Evolutionary conservation across 176 grass and related monocot genomes (phyloP).

Genomic region (Raddia guianensis): DNA sequence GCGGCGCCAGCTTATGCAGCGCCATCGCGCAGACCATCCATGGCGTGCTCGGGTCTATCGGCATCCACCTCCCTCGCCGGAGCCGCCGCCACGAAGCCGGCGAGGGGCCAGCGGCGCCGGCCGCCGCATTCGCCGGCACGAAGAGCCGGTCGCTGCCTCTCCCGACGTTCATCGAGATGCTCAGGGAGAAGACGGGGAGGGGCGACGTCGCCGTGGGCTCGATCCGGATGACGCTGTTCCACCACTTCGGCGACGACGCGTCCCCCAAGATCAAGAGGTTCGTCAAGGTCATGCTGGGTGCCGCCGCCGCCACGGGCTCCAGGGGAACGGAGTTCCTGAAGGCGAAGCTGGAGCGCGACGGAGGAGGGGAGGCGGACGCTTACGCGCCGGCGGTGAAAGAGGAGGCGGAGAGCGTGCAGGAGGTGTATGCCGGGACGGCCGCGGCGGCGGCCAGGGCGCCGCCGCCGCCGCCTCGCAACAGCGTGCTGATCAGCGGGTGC

Average conservation of each 20-base stretch:
- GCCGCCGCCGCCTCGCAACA: conserved; percentile 39
- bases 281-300: conserved; percentile 61
- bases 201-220: conserved; percentile 77
- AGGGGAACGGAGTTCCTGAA: conserved; percentile 64
- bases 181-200: conserved; percentile 72
- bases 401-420: conserved; percentile 43
- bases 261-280: conserved; percentile 94
- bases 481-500: conserved; percentile 88
- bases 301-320: conserved; percentile 41
- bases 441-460: conserved; percentile 28
- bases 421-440: conserved; percentile 54
- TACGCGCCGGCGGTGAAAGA: conserved; percentile 39
- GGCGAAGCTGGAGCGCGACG: conserved; percentile 60
- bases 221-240: conserved; percentile 80
- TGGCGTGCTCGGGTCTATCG: conserved; percentile 45
- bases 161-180: conserved; percentile 70
- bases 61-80: conserved; percentile 44
- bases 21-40: conserved; percentile 11
- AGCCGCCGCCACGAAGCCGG: not conserved
- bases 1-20: conserved; percentile 26
- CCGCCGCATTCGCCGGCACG: not conserved
- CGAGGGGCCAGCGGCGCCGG: not conserved
- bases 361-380: conserved; percentile 3
- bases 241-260: conserved; percentile 75
- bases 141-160: conserved; percentile 72